A percentile compares a stretch with the other conserved stretches of the same genome.
Conservation (phyloP, 805 yeast species). For the Ogataea ganodermae region DNA sequence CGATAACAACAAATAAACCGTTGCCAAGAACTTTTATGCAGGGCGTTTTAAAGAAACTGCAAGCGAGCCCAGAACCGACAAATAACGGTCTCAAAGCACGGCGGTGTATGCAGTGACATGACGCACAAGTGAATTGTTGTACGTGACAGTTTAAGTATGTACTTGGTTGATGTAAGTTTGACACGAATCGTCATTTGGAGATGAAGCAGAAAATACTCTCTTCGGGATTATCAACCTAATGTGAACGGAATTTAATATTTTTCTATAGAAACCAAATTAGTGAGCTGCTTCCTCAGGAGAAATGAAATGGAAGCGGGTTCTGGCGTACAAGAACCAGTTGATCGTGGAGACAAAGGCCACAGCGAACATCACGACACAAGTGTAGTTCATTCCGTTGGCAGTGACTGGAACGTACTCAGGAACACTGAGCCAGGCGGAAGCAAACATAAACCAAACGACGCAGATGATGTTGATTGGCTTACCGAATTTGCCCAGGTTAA, state of each 20-base stretch:
- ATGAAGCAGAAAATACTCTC: too few species aligned
- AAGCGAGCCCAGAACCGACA: too few species aligned
- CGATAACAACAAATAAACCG: not conserved
- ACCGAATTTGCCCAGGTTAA: conserved; percentile 23
- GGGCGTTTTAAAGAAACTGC: too few species aligned
- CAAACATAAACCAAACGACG: conserved; percentile 26
- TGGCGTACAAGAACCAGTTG: conserved; percentile 24
- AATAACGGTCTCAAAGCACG: too few species aligned
- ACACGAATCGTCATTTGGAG: too few species aligned
- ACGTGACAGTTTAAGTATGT: too few species aligned
- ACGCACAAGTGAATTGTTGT: too few species aligned
- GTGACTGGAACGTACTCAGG: conserved; percentile 23
- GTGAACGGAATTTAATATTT: too few species aligned
- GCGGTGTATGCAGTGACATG: too few species aligned
- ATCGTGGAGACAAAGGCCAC: conserved; percentile 24
- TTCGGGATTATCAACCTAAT: too few species aligned
- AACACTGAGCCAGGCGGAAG: conserved; percentile 27
- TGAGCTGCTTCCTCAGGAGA: conserved; percentile 1
- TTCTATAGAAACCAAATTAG: not conserved
- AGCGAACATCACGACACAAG: conserved; percentile 27
- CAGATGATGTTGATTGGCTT: conserved; percentile 23
- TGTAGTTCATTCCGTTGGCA: conserved; percentile 27
- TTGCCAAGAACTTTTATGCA: too few species aligned
- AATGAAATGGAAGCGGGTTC: conserved; percentile 16
- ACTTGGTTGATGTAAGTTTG: too few species aligned